phyloP scores from a whole-genome alignment of 2,329 filamentous ascomycete species.

The Aspergillus caelatus region DNA sequence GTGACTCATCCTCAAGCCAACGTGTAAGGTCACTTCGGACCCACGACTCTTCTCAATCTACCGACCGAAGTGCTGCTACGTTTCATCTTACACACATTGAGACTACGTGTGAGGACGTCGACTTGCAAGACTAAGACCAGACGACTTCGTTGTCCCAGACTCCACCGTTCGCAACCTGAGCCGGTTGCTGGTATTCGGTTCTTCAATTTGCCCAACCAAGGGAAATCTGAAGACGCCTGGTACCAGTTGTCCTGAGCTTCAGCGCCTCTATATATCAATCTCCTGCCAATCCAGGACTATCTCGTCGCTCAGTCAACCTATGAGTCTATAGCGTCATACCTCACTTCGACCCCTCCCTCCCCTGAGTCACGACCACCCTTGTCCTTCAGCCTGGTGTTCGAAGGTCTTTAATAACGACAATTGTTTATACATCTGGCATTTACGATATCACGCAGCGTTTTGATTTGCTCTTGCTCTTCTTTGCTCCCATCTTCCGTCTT shows the following conservation, averaged over 20 bases:
- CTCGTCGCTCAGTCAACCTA: constrained; percentile 20
- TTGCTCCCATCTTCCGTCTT: constrained; percentile 12
- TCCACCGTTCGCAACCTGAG: constrained; percentile 21
- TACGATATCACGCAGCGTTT: constrained; percentile 47
- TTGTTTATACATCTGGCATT: constrained; percentile 34
- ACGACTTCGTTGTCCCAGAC: constrained; percentile 21
- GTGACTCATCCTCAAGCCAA: constrained; percentile 27
- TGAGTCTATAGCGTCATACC: constrained; percentile 31
- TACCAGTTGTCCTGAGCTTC: constrained; percentile 30
- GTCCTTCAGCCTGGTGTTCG: constrained; percentile 42
- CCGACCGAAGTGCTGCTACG: constrained; percentile 17
- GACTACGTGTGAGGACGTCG: constrained; percentile 19
- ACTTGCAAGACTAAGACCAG: constrained; percentile 9
- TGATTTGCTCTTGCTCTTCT: constrained; percentile 14
- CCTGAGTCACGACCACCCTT: constrained; percentile 35
- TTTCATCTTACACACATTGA: constrained; percentile 16
- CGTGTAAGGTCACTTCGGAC: constrained; percentile 19
- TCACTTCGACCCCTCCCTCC: constrained; percentile 15
- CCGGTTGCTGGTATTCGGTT: constrained; percentile 30
- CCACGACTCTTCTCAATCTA: constrained; percentile 15
- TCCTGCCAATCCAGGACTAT: constrained; percentile 2
- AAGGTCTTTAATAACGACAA: constrained; percentile 31
- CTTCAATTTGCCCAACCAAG: constrained; percentile 21
- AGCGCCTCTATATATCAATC: constrained; percentile 23
- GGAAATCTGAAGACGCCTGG: constrained; percentile 23